Conservation (phyloP, 73 alveolate genomes). For the Tetrahymena thermophila region DNA sequence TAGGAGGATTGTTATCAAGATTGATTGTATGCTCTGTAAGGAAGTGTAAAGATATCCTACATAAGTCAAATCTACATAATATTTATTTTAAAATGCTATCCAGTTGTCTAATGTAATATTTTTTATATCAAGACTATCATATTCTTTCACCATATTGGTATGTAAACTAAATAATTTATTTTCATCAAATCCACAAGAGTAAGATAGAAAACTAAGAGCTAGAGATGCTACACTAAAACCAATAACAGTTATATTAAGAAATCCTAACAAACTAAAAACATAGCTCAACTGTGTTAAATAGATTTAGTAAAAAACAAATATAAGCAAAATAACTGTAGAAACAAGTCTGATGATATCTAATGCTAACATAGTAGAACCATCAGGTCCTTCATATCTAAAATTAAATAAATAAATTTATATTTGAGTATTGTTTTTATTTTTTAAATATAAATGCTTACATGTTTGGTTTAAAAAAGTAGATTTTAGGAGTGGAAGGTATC, state of each 20-base stretch:
- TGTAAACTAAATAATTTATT: background rate
- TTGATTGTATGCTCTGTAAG: background rate
- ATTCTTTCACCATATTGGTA: background rate
- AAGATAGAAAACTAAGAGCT: background rate
- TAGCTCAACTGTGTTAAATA: background rate
- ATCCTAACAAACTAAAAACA: background rate
- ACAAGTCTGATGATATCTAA: background rate
- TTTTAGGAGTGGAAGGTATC: background rate
- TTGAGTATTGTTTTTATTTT: background rate
- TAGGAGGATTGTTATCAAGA: background rate
- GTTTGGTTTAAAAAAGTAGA: background rate
- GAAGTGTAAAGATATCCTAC: background rate
- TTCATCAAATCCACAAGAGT: background rate
- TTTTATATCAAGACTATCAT: background rate
- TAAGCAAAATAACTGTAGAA: background rate
- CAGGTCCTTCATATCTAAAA: background rate
- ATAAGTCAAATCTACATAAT: background rate
- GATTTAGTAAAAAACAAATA: background rate
- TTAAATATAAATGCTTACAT: background rate
- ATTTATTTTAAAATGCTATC: background rate
- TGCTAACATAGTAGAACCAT: background rate
- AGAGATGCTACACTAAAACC: background rate
- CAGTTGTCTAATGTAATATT: background rate
- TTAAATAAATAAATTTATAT: background rate
- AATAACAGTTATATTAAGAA: background rate